Percentiles rank a stretch among this genome's conserved stretches.
Conservation (phyloP, 306 rosid species). For the Inga oerstediana region DNA sequence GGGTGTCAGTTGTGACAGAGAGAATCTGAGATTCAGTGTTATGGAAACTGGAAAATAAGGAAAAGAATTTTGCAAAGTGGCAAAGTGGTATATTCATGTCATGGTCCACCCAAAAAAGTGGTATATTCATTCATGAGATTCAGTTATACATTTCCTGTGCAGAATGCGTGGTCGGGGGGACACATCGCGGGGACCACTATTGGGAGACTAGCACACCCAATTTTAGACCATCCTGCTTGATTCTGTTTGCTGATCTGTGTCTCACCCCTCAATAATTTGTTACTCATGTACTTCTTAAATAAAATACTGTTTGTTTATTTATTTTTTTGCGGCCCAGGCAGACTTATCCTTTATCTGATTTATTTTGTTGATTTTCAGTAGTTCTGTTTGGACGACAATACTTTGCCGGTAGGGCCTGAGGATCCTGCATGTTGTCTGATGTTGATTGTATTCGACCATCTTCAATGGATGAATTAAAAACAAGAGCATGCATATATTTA, state of each 20-base stretch:
- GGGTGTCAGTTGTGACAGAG: neutral
- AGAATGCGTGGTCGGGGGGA: slow-evolving; percentile 19
- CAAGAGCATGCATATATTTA: neutral
- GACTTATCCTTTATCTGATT: neutral
- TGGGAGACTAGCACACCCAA: neutral
- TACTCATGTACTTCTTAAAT: neutral
- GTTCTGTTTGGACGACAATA: neutral
- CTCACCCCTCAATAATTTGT: neutral
- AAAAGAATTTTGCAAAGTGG: neutral
- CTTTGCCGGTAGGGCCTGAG: neutral
- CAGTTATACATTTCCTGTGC: neutral
- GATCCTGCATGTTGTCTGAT: neutral
- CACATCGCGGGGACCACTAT: slow-evolving; percentile 1
- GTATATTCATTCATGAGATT: slow-evolving; percentile 3
- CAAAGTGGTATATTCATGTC: neutral
- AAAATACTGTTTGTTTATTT: too few species aligned
- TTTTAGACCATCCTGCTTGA: neutral
- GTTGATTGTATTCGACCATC: neutral
- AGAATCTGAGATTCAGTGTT: neutral
- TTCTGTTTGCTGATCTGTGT: neutral
- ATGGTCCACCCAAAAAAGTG: neutral
- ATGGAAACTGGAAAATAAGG: neutral
- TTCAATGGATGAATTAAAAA: neutral
- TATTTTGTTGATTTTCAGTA: neutral
- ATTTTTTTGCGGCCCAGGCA: neutral